phyloP scores from a whole-genome alignment of 768 basidiomycete species.

The Coprinopsis cinerea region DNA sequence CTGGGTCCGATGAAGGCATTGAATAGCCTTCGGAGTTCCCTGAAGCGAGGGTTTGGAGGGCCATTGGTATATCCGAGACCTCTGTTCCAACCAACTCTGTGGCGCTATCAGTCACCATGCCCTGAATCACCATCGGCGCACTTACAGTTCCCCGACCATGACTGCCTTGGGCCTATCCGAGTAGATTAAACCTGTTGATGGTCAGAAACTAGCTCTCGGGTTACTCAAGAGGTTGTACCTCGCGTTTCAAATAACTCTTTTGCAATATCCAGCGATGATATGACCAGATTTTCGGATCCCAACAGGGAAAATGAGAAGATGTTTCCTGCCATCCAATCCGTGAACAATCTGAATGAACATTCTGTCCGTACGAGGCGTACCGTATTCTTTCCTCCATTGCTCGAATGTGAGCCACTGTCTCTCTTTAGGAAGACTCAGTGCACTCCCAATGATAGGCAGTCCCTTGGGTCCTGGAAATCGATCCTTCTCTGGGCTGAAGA shows the following conservation, averaged over 20 bases:
- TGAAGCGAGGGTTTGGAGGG: slow-evolving; percentile 26
- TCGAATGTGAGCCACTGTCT: slow-evolving; percentile 7
- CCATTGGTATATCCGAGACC: slow-evolving; percentile 29
- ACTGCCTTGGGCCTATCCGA: slow-evolving; percentile 9
- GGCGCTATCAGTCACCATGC: too few species aligned
- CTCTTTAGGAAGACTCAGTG: slow-evolving; percentile 7
- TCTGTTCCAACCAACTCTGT: slow-evolving; percentile 28
- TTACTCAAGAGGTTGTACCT: slow-evolving; percentile 11
- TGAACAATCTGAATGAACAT: background rate
- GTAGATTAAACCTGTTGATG: slow-evolving; percentile 15
- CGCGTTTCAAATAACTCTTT: slow-evolving; percentile 23
- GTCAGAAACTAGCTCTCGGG: background rate
- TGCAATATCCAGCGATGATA: slow-evolving; percentile 22
- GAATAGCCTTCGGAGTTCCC: slow-evolving; percentile 28
- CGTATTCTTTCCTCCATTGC: slow-evolving; percentile 9
- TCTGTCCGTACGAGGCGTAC: too few species aligned
- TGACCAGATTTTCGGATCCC: slow-evolving; percentile 20
- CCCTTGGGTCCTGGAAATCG: slow-evolving; percentile 10
- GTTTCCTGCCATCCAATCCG: slow-evolving; percentile 15
- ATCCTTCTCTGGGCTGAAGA: background rate
- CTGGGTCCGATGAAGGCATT: slow-evolving; percentile 27
- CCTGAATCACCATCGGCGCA: too few species aligned
- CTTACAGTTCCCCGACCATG: slow-evolving; percentile 13
- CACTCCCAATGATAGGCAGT: slow-evolving; percentile 10
- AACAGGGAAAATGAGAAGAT: slow-evolving; percentile 20